Evolutionary conservation across 2,329 filamentous ascomycete species (phyloP).

Genomic region (Cylindrodendrum hubeiense): DNA sequence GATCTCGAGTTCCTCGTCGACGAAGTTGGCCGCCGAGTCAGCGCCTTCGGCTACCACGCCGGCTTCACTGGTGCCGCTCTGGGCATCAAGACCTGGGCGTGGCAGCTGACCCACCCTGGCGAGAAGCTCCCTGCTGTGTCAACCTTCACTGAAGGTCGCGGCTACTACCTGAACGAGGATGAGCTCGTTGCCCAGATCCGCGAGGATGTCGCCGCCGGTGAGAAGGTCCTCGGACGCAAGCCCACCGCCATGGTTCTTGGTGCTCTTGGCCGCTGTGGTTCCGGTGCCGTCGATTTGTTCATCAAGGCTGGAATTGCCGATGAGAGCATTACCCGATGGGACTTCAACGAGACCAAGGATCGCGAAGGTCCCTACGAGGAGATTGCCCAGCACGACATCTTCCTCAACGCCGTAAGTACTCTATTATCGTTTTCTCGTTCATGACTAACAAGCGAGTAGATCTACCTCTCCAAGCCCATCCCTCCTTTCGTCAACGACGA

Average conservation of each 20-base stretch:
- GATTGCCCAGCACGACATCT: slow-evolving; percentile 81
- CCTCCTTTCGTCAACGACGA: slow-evolving; percentile 84
- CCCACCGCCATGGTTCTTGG: slow-evolving; percentile 89
- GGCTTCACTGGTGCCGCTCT: slow-evolving; percentile 82
- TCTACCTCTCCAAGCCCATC: slow-evolving; percentile 81
- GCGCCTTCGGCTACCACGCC: slow-evolving; percentile 80
- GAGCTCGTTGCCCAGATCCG: slow-evolving; percentile 60
- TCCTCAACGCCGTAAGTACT: slow-evolving; percentile 72
- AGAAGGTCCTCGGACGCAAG: slow-evolving; percentile 75
- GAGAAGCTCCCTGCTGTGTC: slow-evolving; percentile 69
- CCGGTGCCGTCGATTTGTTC: slow-evolving; percentile 85
- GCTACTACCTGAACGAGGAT: slow-evolving; percentile 78
- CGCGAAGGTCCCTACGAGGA: slow-evolving; percentile 81
- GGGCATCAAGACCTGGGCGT: slow-evolving; percentile 84
- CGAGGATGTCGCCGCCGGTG: slow-evolving; percentile 71
- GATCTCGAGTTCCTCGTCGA: slow-evolving; percentile 90
- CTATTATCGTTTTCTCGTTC: background rate
- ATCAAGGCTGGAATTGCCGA: slow-evolving; percentile 71
- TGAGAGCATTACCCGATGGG: slow-evolving; percentile 68
- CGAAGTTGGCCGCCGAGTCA: slow-evolving; percentile 75
- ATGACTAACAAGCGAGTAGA: slow-evolving; percentile 53
- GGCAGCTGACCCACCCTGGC: slow-evolving; percentile 80
- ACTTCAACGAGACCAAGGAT: slow-evolving; percentile 80
- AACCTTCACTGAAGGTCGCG: slow-evolving; percentile 59
- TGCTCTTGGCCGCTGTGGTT: slow-evolving; percentile 84